Base-by-base conservation (phyloP, 495 filamentous ascomycete species). In the Glarea lozoyensis region DNA sequence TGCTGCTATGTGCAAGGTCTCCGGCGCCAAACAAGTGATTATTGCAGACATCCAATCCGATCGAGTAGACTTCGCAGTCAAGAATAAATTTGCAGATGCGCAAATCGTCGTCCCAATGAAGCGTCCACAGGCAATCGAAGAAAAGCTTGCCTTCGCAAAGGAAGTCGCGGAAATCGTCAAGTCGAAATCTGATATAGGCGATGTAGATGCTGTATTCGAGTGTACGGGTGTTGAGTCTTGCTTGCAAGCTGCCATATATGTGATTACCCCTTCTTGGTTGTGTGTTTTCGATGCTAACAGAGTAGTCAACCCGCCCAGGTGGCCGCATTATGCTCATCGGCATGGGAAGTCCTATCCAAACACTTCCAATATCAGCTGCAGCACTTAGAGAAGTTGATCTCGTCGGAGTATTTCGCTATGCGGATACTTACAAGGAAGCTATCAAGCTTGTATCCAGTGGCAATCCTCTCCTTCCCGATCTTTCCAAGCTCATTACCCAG, bases 341-440 rank as follows among this genome's bases (percentile, higher is more conserved):
- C n/a, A 95, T 97, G 88, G 90, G 90, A 16, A 84, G 73, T 33
- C 88, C 90, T 1, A 70, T 93, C 34, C 85, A 93, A 61, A 93
- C 85, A 0, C 66, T 95, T 3, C 89, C 88, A 3, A 76, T 95
- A 40, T 86, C 82, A 5, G 83, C 85, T 0, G 90, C 90, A 0
- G 82, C 87, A 4, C 67, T 93, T 19, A 76, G 86, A n/a, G 90
- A 97, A 64, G 81, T 97, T 9, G 90, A 97, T 64, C 73, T 97
- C 7, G 71, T 93, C 10, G 90, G 90, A 12, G 83, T 90, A 2
- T 97, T 97, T 60, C 71, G 90, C 22, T 97, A 97, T 49, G 87
- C 85, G 37, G 82, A 87, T 42, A 82, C 84, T 0, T 97, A 97
- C 49, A 73, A 78, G 0, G 70, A 73, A 30, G 86, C 79, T 10